A percentile compares a stretch with the other conserved stretches of the same genome.
Evolutionary conservation across 2,329 filamentous ascomycete species (phyloP).

Genomic region (Magnaporthales sp.): DNA sequence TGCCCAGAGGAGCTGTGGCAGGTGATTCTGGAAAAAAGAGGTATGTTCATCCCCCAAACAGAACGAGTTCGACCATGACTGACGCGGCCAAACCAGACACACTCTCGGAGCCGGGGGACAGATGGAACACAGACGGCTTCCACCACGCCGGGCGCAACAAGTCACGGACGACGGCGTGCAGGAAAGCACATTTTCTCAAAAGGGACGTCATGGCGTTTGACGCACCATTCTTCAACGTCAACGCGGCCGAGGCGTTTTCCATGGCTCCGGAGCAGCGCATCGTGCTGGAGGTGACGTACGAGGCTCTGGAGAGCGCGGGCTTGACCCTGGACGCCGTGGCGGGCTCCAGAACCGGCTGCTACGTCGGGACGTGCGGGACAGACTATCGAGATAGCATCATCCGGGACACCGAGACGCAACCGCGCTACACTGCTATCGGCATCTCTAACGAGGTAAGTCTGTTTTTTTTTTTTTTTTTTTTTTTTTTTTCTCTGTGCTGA

Average conservation of each 20-base stretch:
- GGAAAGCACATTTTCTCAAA: constrained; percentile 6
- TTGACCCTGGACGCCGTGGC: constrained; percentile 11
- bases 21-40: constrained; percentile 10
- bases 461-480: too few relatives aligned
- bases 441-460: constrained; percentile 13
- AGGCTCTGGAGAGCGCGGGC: constrained; percentile 19
- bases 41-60: neutral
- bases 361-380: constrained; percentile 15
- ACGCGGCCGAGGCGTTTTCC: constrained; percentile 15
- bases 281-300: constrained; percentile 15
- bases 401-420: constrained; percentile 13
- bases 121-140: neutral
- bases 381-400: constrained; percentile 5
- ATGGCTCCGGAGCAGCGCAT: constrained; percentile 14
- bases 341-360: constrained; percentile 13
- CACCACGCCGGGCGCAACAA: neutral
- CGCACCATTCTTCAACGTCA: constrained; percentile 22
- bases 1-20: constrained; percentile 23
- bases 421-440: constrained; percentile 25
- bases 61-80: too few relatives aligned
- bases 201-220: constrained; percentile 14
- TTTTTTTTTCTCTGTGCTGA: too few relatives aligned
- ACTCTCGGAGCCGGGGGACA: neutral
- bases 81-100: neutral
- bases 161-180: neutral